phyloP scores from a whole-genome alignment of 164 flowering plant species.

The Macadamia integrifolia region DNA sequence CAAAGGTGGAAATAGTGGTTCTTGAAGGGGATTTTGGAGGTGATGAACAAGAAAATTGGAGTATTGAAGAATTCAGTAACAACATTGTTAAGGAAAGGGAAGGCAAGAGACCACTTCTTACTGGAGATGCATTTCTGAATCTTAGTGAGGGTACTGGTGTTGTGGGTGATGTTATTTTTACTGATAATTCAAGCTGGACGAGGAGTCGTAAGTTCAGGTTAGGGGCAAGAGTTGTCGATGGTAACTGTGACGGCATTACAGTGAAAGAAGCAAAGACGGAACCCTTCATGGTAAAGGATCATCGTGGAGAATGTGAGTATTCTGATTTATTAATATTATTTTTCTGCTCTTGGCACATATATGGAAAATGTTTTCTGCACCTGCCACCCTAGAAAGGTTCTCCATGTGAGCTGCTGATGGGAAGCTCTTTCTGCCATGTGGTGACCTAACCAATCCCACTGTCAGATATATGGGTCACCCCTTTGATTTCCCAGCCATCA shows the following conservation, averaged over 20 bases:
- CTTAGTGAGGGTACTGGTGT: conserved; percentile 46
- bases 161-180: conserved; percentile 46
- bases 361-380: too few species aligned
- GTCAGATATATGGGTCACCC: too few species aligned
- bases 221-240: conserved; percentile 48
- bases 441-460: too few species aligned
- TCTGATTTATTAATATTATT: not conserved
- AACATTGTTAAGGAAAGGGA: conserved; percentile 53
- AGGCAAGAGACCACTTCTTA: conserved; percentile 55
- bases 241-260: conserved; percentile 27
- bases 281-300: conserved; percentile 61
- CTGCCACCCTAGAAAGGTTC: too few species aligned
- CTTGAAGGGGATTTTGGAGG: conserved; percentile 62
- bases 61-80: conserved; percentile 46
- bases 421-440: too few species aligned
- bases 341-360: not conserved
- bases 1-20: conserved; percentile 50
- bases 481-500: too few species aligned
- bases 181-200: conserved; percentile 64
- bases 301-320: conserved; percentile 65
- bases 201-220: conserved; percentile 56
- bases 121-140: conserved; percentile 36
- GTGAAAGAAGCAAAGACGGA: conserved; percentile 64
- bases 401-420: too few species aligned
- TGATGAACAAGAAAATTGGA: conserved; percentile 47